phyloP scores from a whole-genome alignment of 345 rosid genomes.

The Barbarea vulgaris region DNA sequence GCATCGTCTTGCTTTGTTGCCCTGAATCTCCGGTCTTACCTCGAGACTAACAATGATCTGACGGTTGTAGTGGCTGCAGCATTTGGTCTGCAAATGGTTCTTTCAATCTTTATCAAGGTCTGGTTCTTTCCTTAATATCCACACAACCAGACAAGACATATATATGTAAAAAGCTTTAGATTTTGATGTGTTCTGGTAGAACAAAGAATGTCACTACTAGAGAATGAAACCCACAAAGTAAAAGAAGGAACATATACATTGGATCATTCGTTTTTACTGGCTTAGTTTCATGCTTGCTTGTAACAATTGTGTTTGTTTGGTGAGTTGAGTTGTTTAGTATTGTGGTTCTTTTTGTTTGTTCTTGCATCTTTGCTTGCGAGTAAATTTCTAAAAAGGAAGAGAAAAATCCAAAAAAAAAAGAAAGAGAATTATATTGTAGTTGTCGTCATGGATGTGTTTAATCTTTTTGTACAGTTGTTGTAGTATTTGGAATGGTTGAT shows the following conservation, averaged over 20 bases:
- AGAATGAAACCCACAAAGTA: constrained; percentile 25
- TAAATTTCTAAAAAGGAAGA: background rate
- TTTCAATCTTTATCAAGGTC: constrained; percentile 87
- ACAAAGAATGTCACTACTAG: constrained; percentile 17
- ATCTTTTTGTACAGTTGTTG: background rate
- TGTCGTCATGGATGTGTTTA: background rate
- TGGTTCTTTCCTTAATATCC: constrained; percentile 79
- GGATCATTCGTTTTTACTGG: constrained; percentile 18
- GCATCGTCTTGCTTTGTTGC: constrained; percentile 78
- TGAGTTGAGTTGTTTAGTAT: background rate
- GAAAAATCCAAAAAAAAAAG: background rate
- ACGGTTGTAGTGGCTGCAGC: constrained; percentile 60
- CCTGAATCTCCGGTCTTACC: constrained; percentile 61
- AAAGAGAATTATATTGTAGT: background rate
- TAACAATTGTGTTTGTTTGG: constrained; percentile 12
- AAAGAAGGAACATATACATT: constrained; percentile 18
- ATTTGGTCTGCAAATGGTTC: constrained; percentile 73
- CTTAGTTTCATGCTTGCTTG: constrained; percentile 20
- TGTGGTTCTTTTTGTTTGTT: background rate
- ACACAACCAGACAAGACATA: background rate
- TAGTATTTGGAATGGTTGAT: background rate
- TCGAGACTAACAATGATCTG: constrained; percentile 51
- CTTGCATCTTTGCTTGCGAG: constrained; percentile 1
- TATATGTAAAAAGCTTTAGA: constrained; percentile 28
- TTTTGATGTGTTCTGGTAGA: constrained; percentile 33